Evolutionary conservation across 352 stramenopile species (phyloP), one percentile per base, ranked within the genome.

Genomic region (Pythium periplocum): DNA sequence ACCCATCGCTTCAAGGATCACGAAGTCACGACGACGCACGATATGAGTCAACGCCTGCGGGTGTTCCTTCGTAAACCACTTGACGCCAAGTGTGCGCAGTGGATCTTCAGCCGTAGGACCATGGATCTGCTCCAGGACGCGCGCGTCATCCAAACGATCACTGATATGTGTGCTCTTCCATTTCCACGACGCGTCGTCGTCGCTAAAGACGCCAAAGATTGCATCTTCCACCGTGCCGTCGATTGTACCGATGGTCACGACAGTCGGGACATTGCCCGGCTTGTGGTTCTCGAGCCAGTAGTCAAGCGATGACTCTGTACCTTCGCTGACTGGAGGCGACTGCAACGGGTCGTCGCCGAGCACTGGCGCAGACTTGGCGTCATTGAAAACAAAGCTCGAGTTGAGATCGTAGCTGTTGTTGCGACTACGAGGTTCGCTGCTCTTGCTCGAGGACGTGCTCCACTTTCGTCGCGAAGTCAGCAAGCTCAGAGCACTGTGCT

Each of bases 11-110:
- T 82, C 70, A 32, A 86, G 38, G 0, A 75, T 53, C 0, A 83
- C 34, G 51, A 77, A 83, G 53, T 83, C 72, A 17, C 73, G 68
- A n/a, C 64, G 63, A 12, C 71, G 71, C 45, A 86, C 50, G 40
- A 86, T 68, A 6, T 32, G 39, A 8, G 51, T 43, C 3, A 66
- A 52, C 1, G 55, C 59, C 6, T 61, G 55, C n/a, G 44, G 34
- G 48, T 66, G 66, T 26, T 69, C 62, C 36, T 60, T 59, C 4
- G 55, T 64, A 44, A 66, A 67, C 70, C 70, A 84, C 43, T 80
- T 81, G 46, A 84, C 50, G 8, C 66, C 68, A 32, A 80, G 64
- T 32, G 76, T 77, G 0, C 70, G 70, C 44, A 75, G 74, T 34
- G 73, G 70, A 31, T 77, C 68, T 1, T 53, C 60, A 4, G 12